Conservation (phyloP, 257 asterid species). For the Cinchona pubescens region DNA sequence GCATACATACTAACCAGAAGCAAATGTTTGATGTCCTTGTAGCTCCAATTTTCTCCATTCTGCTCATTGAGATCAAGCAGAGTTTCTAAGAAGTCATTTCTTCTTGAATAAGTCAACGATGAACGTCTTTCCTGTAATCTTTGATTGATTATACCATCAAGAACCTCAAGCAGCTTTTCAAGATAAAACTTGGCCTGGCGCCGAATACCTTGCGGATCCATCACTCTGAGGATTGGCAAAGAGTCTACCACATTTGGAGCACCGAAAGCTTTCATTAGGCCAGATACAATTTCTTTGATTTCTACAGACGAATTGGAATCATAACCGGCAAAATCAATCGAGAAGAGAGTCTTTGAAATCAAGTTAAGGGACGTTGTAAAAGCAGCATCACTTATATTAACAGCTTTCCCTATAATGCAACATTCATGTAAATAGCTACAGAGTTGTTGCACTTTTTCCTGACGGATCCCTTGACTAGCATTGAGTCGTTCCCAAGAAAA, state of each 20-base stretch:
- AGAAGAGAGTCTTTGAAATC: conserved; percentile 3
- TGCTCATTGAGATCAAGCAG: conserved; percentile 22
- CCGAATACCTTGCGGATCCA: conserved; percentile 15
- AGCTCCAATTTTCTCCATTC: background rate
- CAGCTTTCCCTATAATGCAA: background rate
- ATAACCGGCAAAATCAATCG: conserved; percentile 4
- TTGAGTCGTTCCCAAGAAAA: conserved; percentile 8
- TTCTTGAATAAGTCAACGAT: background rate
- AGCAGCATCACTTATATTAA: conserved; percentile 5
- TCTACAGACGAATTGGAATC: background rate
- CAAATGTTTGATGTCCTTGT: conserved; percentile 9
- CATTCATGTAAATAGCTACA: conserved; percentile 12
- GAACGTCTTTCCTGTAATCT: background rate
- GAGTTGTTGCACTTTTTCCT: conserved; percentile 22
- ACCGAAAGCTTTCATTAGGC: background rate
- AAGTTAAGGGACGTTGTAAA: conserved; percentile 10
- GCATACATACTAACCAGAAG: conserved; percentile 3
- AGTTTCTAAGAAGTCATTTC: conserved; percentile 13
- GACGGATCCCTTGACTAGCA: conserved; percentile 18
- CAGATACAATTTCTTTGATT: conserved; percentile 3
- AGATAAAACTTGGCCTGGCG: background rate
- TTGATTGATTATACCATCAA: conserved; percentile 7
- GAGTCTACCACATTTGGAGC: conserved; percentile 7
- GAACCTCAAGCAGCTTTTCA: background rate
- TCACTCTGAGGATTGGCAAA: background rate